Percentiles rank a stretch among this genome's conserved stretches.
Conservation (phyloP, 192 early-diverging fungal genomes). For the Endogone sp. region DNA sequence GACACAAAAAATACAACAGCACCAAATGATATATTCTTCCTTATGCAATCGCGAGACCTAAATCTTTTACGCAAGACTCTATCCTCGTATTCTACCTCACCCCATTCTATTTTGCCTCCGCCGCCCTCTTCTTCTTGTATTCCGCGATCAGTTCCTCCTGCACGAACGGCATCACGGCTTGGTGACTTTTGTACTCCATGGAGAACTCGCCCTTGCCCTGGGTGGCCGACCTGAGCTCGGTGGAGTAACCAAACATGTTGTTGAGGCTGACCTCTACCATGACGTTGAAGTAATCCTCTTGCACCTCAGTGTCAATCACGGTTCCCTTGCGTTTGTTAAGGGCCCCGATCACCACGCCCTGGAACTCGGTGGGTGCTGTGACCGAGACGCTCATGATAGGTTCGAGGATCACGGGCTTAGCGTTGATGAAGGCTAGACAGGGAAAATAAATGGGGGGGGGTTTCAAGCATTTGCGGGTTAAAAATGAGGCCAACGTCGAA, state of each 20-base stretch:
- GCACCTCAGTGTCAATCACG: slow-evolving; percentile 87
- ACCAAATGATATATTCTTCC: too few relatives aligned
- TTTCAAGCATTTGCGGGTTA: too few relatives aligned
- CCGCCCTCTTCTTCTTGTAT: slow-evolving; percentile 68
- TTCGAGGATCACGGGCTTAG: slow-evolving; percentile 83
- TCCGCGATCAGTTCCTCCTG: slow-evolving; percentile 87
- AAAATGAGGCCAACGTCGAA: too few relatives aligned
- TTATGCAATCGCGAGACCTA: too few relatives aligned
- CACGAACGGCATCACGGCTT: slow-evolving; percentile 69
- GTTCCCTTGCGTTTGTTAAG: slow-evolving; percentile 98
- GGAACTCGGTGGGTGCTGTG: slow-evolving; percentile 89
- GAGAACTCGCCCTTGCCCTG: slow-evolving; percentile 98
- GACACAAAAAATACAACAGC: too few relatives aligned
- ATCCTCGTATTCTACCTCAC: too few relatives aligned
- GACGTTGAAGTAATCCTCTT: slow-evolving; percentile 88
- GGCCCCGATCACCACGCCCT: slow-evolving; percentile 84
- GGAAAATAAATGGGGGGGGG: too few relatives aligned
- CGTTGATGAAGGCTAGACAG: slow-evolving; percentile 61
- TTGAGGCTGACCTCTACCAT: slow-evolving; percentile 90
- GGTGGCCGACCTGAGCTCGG: slow-evolving; percentile 87
- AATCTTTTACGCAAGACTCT: too few relatives aligned
- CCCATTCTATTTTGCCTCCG: slow-evolving; percentile 34
- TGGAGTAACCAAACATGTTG: slow-evolving; percentile 99
- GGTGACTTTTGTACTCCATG: slow-evolving; percentile 94
- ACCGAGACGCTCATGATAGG: slow-evolving; percentile 95